phyloP scores from a whole-genome alignment of 2,329 filamentous ascomycete species.

The Beauveria australis region DNA sequence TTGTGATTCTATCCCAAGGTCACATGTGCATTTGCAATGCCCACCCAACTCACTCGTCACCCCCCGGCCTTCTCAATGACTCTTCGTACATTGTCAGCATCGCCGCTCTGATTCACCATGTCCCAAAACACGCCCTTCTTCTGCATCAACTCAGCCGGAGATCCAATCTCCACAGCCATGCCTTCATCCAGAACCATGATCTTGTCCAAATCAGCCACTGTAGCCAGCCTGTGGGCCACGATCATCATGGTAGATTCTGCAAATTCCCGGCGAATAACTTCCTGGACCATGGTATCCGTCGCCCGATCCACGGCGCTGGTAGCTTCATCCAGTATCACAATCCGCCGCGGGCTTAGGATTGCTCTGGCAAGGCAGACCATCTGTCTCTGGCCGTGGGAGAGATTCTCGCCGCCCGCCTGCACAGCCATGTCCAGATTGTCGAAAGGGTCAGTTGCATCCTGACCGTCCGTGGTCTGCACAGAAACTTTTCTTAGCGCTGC shows the following conservation, averaged over 20 bases:
- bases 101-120: constrained; percentile 7
- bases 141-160: neutral
- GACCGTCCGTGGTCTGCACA: neutral
- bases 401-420: neutral
- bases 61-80: neutral
- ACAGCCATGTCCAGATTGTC: constrained; percentile 1
- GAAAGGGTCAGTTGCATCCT: neutral
- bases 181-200: constrained; percentile 11
- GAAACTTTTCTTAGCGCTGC: neutral
- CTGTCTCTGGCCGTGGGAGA: constrained; percentile 12
- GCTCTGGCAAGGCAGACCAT: constrained; percentile 11
- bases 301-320: constrained; percentile 10
- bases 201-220: constrained; percentile 11
- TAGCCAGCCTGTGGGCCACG: constrained; percentile 11
- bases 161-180: neutral
- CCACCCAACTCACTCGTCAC: neutral
- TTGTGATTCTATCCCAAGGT: too few species aligned
- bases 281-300: constrained; percentile 10
- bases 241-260: constrained; percentile 5
- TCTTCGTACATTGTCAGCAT: neutral
- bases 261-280: constrained; percentile 8
- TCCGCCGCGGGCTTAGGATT: constrained; percentile 1
- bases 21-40: too few species aligned
- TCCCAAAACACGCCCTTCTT: constrained; percentile 7
- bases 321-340: constrained; percentile 13